Evolutionary conservation across 164 flowering plant genomes (phyloP).

Genomic region (Euptelea pleiosperma): DNA sequence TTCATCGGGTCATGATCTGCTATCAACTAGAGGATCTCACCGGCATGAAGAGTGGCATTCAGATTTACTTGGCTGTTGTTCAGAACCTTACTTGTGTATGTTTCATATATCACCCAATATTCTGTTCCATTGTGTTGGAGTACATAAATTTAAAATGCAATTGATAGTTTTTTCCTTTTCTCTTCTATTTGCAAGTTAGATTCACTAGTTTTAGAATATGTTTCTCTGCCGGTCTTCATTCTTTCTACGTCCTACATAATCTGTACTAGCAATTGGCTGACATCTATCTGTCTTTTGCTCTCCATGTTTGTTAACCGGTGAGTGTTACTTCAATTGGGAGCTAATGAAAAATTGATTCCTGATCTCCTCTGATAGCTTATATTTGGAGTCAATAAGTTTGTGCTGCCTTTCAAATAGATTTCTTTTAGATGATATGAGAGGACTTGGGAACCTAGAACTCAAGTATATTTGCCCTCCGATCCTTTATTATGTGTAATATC

Average conservation of each 20-base stretch:
- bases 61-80: constrained; percentile 91
- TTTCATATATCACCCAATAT: constrained; percentile 9
- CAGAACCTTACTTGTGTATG: constrained; percentile 86
- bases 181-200: background rate
- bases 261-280: too few relatives aligned
- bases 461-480: too few relatives aligned
- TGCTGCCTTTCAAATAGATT: too few relatives aligned
- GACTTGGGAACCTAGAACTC: too few relatives aligned
- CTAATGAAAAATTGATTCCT: too few relatives aligned
- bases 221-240: background rate
- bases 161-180: background rate
- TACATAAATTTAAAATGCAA: background rate
- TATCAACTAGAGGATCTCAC: constrained; percentile 49
- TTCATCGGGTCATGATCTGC: constrained; percentile 63
- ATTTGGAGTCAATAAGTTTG: too few relatives aligned
- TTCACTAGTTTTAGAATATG: background rate
- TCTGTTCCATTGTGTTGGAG: background rate
- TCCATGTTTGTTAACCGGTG: too few relatives aligned
- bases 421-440: too few relatives aligned
- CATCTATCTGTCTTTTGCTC: too few relatives aligned
- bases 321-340: too few relatives aligned
- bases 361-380: too few relatives aligned
- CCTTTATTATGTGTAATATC: too few relatives aligned
- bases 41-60: constrained; percentile 81
- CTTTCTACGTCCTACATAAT: background rate